Evolutionary conservation across 352 stramenopile genomes (phyloP), one percentile per base, ranked within the genome.

Genomic region (Globisporangium camurandrum): DNA sequence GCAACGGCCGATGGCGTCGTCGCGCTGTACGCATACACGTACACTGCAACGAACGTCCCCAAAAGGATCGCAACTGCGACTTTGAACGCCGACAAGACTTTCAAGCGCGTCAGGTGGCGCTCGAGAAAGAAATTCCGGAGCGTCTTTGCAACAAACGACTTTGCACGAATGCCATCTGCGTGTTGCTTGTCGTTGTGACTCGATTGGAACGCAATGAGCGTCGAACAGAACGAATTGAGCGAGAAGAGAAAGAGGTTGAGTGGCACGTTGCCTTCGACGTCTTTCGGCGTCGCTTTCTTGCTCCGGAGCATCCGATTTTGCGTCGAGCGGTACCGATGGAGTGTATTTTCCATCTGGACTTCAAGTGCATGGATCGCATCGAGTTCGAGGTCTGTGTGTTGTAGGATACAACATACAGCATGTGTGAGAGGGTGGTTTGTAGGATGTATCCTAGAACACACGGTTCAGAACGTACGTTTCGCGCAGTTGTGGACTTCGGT

Each of bases 201-300:
- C 27, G 56, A 41, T 38, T 74, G 56, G 49, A 77, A 81, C 24
- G 69, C 53, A 23, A 77, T 65, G 17, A 81, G 37, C 19, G 66
- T 73, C 33, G 49, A 34, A 59, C 81, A 93, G 39, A 90, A 86
- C 26, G 81, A 90, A 56, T 93, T 82, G 39, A 93, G 66, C 26
- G 66, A 75, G 43, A 75, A 81, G 10, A 77, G 47, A 59, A 81
- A 81, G 6, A 81, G 57, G 42, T 76, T 75, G 17, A 81, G 56
- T 6, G 69, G 69, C 4, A 80, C 64, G 30, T 76, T 80, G 9
- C 66, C 66, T 37, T 64, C 64, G n/a, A 81, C 55, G 16, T 81
- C 64, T 19, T 59, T 49, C 12, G 49, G 44, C 3, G 61, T 66
- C 7, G 62, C 60, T 14, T 59, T 61, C 17, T 67, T 51, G 1